Evolutionary conservation across 768 basidiomycete species (phyloP), one percentile per base, ranked within the genome.

Genomic region (Lactarius pseudohatsudake): DNA sequence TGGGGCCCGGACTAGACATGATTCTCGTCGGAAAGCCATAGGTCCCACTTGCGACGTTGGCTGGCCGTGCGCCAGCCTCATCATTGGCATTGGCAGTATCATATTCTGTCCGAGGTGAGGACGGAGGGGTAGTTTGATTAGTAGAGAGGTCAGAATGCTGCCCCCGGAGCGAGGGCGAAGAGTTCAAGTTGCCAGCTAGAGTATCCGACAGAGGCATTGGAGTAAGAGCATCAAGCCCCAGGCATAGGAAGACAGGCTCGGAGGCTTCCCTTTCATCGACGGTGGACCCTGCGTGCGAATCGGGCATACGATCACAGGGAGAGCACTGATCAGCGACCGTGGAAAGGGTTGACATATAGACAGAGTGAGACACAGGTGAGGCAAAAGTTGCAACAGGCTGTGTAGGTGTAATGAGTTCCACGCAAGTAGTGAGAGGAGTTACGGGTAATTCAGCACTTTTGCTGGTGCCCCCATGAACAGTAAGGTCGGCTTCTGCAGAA

Each of bases 41-140:
- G 16, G 22, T 55, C 13, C 28, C 32, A 15, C 50, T 26, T 22
- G 15, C 28, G 32, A 8, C 8, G 38, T 9, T 6, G 9, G 56
- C 16, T 20, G 22, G 40, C 59, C 22, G 16, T 11, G 30, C 34
- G 4, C 57, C 8, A 50, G 59, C 26, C 13, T 4, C 18, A 32
- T 18, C 18, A 26, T 20, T 53, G 18, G 7, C 32, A 26, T 13
- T 16, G 15, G 18, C 26, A 0, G 18, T 11, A 38, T 36, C 40
- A 38, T 10, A 59, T 16, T 63, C 66, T 18, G 62, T 67, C 40
- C 20, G 32, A 55, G 66, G 66, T 38, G 66, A 67, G 26, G 66
- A 67, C n/a, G 2, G 66, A n/a, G 58, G 62, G 5, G 36, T 45
- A 20, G 43, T 63, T 28, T 32, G 55, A 13, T 55, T 18, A 38